These are phyloP conservation scores for Mortierella sp. DNA, from an alignment of 371 early-diverging fungal species.

Conservation along the genomic window DNA sequence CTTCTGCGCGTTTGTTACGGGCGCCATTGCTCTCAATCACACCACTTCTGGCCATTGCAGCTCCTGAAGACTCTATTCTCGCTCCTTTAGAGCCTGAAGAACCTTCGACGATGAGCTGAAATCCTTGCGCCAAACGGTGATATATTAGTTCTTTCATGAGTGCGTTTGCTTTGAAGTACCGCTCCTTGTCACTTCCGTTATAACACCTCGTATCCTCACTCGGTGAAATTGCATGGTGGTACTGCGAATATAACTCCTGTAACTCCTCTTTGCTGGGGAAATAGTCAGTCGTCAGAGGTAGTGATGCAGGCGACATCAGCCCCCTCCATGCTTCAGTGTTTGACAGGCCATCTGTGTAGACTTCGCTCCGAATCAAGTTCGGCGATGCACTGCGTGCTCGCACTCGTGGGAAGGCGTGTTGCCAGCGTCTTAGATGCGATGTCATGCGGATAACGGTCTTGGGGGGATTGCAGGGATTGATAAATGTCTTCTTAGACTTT, in stretches of 20 bases:
- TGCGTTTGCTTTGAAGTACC: conserved; percentile 63
- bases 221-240: conserved; percentile 84
- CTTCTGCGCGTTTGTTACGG: background rate
- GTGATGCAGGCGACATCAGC: conserved; percentile 91
- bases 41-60: conserved; percentile 10
- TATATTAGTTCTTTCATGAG: conserved; percentile 89
- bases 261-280: conserved; percentile 86
- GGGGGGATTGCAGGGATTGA: conserved; percentile 83
- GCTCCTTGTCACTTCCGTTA: conserved; percentile 18
- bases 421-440: conserved; percentile 84
- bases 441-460: conserved; percentile 72
- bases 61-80: conserved; percentile 14
- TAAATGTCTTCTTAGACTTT: conserved; percentile 54
- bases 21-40: background rate
- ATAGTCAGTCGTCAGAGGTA: conserved; percentile 94
- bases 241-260: conserved; percentile 77
- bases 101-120: conserved; percentile 83
- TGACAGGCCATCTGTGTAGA: conserved; percentile 60
- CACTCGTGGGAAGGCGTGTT: conserved; percentile 77
- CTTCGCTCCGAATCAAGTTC: conserved; percentile 59
- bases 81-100: conserved; percentile 11
- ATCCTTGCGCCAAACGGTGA: conserved; percentile 94
- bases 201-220: conserved; percentile 71
- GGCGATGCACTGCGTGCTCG: conserved; percentile 39
- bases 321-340: conserved; percentile 56